Evolutionary conservation across 495 filamentous ascomycete species (phyloP), one percentile per base, ranked within the genome.

Genomic region (Penicillium pulvis): DNA sequence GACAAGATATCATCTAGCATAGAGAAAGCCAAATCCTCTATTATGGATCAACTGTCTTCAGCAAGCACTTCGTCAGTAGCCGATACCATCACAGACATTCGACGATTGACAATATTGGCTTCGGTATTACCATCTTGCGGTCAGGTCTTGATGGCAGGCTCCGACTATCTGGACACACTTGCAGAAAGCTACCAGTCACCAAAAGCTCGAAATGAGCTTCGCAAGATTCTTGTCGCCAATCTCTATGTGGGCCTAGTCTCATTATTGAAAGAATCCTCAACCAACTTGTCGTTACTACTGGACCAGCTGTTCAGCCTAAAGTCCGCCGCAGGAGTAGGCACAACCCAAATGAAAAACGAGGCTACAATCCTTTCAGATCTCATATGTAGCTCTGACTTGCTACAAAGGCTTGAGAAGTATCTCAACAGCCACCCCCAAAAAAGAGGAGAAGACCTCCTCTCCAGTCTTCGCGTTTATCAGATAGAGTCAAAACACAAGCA

Each of bases 301-400:
- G 92, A 97, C 68, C 90, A 92, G 56, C 72, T 96, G 3, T 97
- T 92, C 78, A 84, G 84, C 20, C 78, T 97, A 23, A 92, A 92
- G 63, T 74, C 81, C 6, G 83, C 84, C 23, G 84, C 85, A 14
- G 84, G 88, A 36, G 67, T 75, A 23, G 81, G 84, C 39, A 59
- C 70, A 30, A 52, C 78, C 61, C 68, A 60, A 74, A 58, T 63
- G 66, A 71, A 71, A 66, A 63, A 65, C 45, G 67, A 73, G n/a
- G 59, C 74, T 9, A 77, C 75, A 0, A 63, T 81, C n/a, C 69
- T 80, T 2, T 79, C 75, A 10, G 74, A 78, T 55, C 64, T 79
- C 6, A 66, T 81, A 28, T 80, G 77, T 59, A 74, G 73, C 53
- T 74, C 75, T 10, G 72, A 75, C 56, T 52, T 75, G 5, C 70